Evolutionary conservation across 1,139 yeast species (phyloP).

Genomic region (Pichia sp.): DNA sequence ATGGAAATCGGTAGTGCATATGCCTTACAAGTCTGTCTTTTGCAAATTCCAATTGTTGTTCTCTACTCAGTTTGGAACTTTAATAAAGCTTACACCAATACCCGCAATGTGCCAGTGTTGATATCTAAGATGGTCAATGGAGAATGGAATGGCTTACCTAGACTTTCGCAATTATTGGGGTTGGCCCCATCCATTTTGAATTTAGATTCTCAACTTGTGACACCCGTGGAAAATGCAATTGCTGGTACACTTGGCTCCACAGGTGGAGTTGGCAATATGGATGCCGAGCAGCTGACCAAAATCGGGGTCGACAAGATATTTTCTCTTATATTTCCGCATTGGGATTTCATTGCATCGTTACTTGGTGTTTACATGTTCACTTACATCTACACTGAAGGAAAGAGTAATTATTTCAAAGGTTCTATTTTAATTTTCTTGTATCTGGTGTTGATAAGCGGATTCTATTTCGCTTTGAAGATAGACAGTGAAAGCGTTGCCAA

Average conservation of each 20-base stretch:
- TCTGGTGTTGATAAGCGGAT: slow-evolving; percentile 73
- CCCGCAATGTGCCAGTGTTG: slow-evolving; percentile 4
- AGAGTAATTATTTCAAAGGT: slow-evolving; percentile 93
- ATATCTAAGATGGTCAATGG: slow-evolving; percentile 2
- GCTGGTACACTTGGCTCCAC: slow-evolving; percentile 1
- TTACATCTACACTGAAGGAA: slow-evolving; percentile 94
- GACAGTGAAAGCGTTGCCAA: slow-evolving; percentile 20
- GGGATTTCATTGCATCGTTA: slow-evolving; percentile 89
- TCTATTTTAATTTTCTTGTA: slow-evolving; percentile 80
- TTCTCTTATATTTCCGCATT: slow-evolving; percentile 84
- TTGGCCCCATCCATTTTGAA: slow-evolving; percentile 20
- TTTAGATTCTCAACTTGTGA: slow-evolving; percentile 17
- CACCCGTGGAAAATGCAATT: slow-evolving; percentile 1
- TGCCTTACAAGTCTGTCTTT: slow-evolving; percentile 91
- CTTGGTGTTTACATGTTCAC: slow-evolving; percentile 86
- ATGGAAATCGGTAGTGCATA: slow-evolving; percentile 99
- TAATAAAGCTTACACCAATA: slow-evolving; percentile 9
- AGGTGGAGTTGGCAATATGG: background rate
- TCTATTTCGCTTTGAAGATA: slow-evolving; percentile 57
- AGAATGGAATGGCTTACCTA: slow-evolving; percentile 17
- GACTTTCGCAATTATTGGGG: slow-evolving; percentile 13
- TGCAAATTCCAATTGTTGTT: slow-evolving; percentile 90
- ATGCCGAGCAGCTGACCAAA: slow-evolving; percentile 3
- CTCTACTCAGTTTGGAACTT: slow-evolving; percentile 57
- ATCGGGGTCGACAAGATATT: slow-evolving; percentile 47